These are phyloP conservation scores for Paraconiothyrium brasiliense DNA, from an alignment of 2,329 filamentous ascomycete genomes.

Conservation along the genomic window DNA sequence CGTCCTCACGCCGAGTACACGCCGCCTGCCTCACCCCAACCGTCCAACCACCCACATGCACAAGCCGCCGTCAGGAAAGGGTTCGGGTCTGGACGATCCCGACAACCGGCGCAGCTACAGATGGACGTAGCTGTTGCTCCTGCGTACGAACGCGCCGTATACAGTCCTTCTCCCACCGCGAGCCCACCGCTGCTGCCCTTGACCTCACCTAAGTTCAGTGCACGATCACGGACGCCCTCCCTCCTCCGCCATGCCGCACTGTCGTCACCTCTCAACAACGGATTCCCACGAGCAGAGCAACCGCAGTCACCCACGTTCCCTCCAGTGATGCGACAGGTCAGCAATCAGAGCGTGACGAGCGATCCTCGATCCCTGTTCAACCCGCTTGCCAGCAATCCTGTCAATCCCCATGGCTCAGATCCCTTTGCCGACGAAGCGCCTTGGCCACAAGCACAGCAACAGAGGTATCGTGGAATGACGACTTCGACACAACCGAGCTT, in stretches of 20 bases:
- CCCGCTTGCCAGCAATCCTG: constrained; percentile 47
- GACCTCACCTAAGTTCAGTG: constrained; percentile 54
- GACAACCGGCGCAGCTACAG: constrained; percentile 39
- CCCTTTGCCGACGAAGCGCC: constrained; percentile 34
- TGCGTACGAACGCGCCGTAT: constrained; percentile 38
- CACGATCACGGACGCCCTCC: constrained; percentile 53
- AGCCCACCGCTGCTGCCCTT: constrained; percentile 44
- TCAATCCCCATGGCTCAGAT: constrained; percentile 35
- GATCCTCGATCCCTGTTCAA: constrained; percentile 47
- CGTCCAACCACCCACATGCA: constrained; percentile 27
- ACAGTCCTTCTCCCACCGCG: constrained; percentile 41
- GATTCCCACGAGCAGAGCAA: constrained; percentile 31
- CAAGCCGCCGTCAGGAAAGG: constrained; percentile 30
- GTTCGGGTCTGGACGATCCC: constrained; percentile 34
- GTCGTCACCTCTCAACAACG: constrained; percentile 39
- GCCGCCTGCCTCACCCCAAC: constrained; percentile 44
- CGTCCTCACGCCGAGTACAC: constrained; percentile 41
- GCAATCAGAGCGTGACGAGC: constrained; percentile 35
- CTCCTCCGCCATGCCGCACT: constrained; percentile 49
- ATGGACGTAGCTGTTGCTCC: constrained; percentile 38
- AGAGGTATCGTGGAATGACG: constrained; percentile 44
- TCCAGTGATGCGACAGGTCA: constrained; percentile 37
- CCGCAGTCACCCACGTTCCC: constrained; percentile 39
- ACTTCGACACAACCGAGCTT: constrained; percentile 41
- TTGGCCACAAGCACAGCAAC: constrained; percentile 20